Base-by-base conservation (phyloP, 805 yeast genomes). In the Candida maris region DNA sequence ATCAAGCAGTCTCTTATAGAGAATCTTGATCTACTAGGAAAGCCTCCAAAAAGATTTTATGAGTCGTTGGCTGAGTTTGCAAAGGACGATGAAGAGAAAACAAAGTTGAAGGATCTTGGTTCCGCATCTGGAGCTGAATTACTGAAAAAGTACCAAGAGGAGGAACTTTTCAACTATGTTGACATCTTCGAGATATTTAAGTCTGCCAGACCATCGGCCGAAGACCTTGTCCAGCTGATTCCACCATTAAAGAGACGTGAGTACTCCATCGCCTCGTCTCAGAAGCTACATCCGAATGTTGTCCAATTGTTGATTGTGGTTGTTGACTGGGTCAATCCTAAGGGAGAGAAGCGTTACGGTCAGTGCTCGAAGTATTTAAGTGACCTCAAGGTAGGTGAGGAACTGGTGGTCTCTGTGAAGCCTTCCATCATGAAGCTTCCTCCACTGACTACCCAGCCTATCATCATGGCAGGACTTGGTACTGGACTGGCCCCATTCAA, bases 401-500 rank as follows among this genome's bases (percentile, higher is more conserved):
- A 88, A 59, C 71, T 91, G 39, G 95, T 87, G 37, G 97, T 91
- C 19, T 80, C 93, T 44, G 97, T 91, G 39, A 91, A 91, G 67
- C 96, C 97, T 20, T 87, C 96, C 7, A 96, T 91, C 30, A 89
- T 91, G 97, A 91, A 89, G 65, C 70, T 91, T 45, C 97, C 97
- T 43, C 84, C 89, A 52, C 71, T 77, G 45, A 75, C 96, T 7
- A 77, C 79, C 31, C 91, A 86, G 59, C 97, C 97, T 16, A 82
- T 91, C 51, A 81, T 91, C 46, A 91, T 91, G 97, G 82, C 95
- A 51, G 97, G 97, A 52, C 73, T 91, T 49, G 97, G 97, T 66
- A 91, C 97, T 35, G 97, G 97, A 48, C 75, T 91, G 54, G 97
- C 97, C 19, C 97, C 97, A 34, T 91, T 91, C 81, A 91, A 91